These are phyloP conservation scores for Lecanicillium sp. DNA, from an alignment of 2,329 filamentous ascomycete species.

Conservation along the genomic window DNA sequence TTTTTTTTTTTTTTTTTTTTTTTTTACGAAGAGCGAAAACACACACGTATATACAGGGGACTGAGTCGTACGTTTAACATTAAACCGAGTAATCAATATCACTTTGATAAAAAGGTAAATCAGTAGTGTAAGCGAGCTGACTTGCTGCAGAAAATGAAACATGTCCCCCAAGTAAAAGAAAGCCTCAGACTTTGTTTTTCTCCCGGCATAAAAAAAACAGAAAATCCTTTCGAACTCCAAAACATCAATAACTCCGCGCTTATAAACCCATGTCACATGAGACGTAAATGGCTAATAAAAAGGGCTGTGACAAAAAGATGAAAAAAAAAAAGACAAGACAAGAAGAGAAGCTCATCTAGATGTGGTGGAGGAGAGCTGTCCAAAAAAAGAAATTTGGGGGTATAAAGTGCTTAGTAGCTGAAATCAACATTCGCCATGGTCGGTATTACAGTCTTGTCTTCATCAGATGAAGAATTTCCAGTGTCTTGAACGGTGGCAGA, in stretches of 20 bases:
- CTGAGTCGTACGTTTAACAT: too few relatives aligned
- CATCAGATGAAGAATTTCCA: slow-evolving; percentile 36
- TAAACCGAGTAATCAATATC: too few relatives aligned
- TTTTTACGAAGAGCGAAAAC: too few relatives aligned
- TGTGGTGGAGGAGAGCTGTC: not conserved
- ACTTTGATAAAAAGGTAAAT: too few relatives aligned
- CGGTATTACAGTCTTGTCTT: slow-evolving; percentile 42
- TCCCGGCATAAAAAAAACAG: not conserved
- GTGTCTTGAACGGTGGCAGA: slow-evolving; percentile 31
- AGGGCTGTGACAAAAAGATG: slow-evolving; percentile 1
- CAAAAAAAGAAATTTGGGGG: not conserved
- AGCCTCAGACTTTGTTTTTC: not conserved
- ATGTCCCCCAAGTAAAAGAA: too few relatives aligned
- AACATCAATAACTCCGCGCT: slow-evolving; percentile 13
- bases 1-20: too few relatives aligned
- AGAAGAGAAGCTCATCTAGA: slow-evolving; percentile 12
- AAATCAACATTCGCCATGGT: slow-evolving; percentile 57
- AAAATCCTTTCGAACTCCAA: slow-evolving; percentile 3
- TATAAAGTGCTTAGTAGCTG: slow-evolving; percentile 42
- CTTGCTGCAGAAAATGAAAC: too few relatives aligned
- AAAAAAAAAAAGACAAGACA: slow-evolving; percentile 12
- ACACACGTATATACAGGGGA: too few relatives aligned
- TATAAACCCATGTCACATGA: slow-evolving; percentile 4
- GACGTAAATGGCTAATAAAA: slow-evolving; percentile 5
- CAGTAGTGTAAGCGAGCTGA: too few relatives aligned